A percentile compares a stretch with the other conserved stretches of the same genome.
Evolutionary conservation across 805 yeast genomes (phyloP).

Genomic region (Candida alai): DNA sequence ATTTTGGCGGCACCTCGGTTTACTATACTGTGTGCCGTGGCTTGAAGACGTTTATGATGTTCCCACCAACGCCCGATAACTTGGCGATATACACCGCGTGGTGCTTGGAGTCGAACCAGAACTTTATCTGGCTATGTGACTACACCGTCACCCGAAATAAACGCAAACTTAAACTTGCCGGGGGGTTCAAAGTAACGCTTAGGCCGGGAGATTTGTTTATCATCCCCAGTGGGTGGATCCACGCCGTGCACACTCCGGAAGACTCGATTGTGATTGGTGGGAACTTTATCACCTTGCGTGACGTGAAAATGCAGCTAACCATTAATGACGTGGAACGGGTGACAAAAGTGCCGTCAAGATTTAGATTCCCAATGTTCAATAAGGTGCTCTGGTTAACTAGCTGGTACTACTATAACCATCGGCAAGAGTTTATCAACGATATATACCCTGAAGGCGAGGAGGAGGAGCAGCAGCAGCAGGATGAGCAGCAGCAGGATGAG

Average conservation of each 20-base stretch:
- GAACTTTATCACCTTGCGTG: constrained; percentile 67
- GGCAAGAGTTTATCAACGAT: constrained; percentile 16
- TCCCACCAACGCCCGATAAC: constrained; percentile 70
- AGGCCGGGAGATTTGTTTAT: constrained; percentile 68
- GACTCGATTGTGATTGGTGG: constrained; percentile 88
- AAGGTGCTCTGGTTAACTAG: constrained; percentile 68
- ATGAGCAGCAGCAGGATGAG: not conserved
- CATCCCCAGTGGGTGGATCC: constrained; percentile 93
- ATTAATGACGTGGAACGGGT: constrained; percentile 58
- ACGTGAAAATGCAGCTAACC: constrained; percentile 58
- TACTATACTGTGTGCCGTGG: constrained; percentile 84
- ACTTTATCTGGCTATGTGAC: constrained; percentile 61
- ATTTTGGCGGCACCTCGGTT: constrained; percentile 90
- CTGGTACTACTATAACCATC: constrained; percentile 34
- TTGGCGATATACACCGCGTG: constrained; percentile 61
- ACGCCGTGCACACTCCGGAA: constrained; percentile 77
- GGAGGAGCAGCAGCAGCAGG: not conserved
- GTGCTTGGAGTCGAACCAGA: constrained; percentile 66
- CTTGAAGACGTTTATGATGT: constrained; percentile 66
- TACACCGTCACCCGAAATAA: constrained; percentile 30
- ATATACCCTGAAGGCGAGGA: constrained; percentile 15
- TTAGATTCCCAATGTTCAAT: constrained; percentile 74
- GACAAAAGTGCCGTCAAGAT: constrained; percentile 72
- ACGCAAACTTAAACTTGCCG: constrained; percentile 23
- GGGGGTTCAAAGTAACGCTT: constrained; percentile 53